These are phyloP conservation scores for Fusarium solani-melongenae DNA, from an alignment of 2,329 filamentous ascomycete species.

Conservation along the genomic window DNA sequence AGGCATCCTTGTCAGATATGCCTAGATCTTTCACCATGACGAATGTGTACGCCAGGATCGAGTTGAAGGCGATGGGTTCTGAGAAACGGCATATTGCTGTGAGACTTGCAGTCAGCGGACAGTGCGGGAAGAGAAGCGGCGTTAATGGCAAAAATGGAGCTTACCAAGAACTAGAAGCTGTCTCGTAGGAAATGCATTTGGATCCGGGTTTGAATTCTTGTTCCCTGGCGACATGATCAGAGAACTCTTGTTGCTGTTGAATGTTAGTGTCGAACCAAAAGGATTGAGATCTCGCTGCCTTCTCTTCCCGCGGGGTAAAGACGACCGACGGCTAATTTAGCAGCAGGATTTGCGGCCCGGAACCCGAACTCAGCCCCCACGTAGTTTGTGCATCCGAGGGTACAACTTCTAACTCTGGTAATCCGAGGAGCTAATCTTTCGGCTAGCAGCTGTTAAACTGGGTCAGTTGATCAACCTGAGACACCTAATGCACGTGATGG, in stretches of 20 bases:
- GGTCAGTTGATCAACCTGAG: not conserved
- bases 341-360: not conserved
- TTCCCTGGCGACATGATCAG: not conserved
- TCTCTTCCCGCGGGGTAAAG: not conserved
- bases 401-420: not conserved
- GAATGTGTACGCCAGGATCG: constrained; percentile 89
- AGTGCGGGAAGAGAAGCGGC: not conserved
- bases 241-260: not conserved
- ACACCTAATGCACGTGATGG: not conserved
- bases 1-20: constrained; percentile 75
- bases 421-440: not conserved
- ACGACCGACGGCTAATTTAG: not conserved
- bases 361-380: not conserved
- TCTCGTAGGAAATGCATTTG: constrained; percentile 7
- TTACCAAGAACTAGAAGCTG: constrained; percentile 13
- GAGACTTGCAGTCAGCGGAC: not conserved
- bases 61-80: constrained; percentile 93
- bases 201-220: not conserved
- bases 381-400: not conserved
- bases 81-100: constrained; percentile 61
- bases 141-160: not conserved
- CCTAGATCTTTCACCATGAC: constrained; percentile 87
- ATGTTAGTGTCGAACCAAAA: not conserved
- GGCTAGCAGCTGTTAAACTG: not conserved
- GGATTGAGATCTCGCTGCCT: not conserved